Evolutionary conservation across 805 yeast genomes (phyloP).

Genomic region (Metschnikowia dekortorum): DNA sequence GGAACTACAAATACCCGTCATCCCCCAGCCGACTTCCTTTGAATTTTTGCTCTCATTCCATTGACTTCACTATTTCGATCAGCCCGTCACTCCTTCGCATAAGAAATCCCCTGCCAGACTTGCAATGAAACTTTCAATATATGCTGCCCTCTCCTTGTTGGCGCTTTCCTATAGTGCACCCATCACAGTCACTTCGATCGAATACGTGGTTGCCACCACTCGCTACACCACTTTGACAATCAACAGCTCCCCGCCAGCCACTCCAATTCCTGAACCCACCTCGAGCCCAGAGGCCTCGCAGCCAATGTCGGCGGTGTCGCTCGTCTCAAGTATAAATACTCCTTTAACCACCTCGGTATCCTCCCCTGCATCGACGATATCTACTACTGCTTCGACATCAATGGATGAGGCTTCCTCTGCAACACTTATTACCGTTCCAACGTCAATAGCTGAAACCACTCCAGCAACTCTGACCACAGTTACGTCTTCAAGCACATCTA

Average conservation of each 20-base stretch:
- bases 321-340: not conserved
- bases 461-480: too few species aligned
- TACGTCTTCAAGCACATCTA: not conserved
- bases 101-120: not conserved
- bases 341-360: not conserved
- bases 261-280: not conserved
- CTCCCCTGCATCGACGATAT: too few species aligned
- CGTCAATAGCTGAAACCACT: too few species aligned
- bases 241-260: constrained; percentile 9
- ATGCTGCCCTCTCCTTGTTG: constrained; percentile 7
- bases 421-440: too few species aligned
- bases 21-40: not conserved
- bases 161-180: constrained; percentile 11
- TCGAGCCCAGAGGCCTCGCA: not conserved
- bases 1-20: not conserved
- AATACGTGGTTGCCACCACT: constrained; percentile 10
- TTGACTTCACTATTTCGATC: not conserved
- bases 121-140: constrained; percentile 7
- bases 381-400: too few species aligned
- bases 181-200: constrained; percentile 7
- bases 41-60: not conserved
- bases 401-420: too few species aligned
- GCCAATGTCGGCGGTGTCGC: not conserved
- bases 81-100: not conserved
- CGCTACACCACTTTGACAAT: constrained; percentile 9